Evolutionary conservation across 2,329 filamentous ascomycete species (phyloP).

Genomic region (Arthroderma uncinatum): DNA sequence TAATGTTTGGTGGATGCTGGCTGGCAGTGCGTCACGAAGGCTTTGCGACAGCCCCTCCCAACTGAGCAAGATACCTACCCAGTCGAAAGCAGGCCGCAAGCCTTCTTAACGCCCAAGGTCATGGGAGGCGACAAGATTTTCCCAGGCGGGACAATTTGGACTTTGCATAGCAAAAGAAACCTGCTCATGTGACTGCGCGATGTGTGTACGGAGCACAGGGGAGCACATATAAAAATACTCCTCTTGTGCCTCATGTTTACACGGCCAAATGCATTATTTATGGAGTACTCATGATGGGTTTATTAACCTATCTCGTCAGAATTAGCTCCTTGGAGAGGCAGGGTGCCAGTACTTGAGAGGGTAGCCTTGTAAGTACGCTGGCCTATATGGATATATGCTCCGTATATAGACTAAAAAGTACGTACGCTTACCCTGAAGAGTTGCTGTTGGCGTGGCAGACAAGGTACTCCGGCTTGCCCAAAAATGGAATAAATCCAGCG

Average conservation of each 20-base stretch:
- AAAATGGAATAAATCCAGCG: conserved; percentile 2
- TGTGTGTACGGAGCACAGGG: not conserved
- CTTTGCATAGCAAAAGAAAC: not conserved
- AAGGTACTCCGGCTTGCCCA: conserved; percentile 4
- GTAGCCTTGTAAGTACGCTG: too few species aligned
- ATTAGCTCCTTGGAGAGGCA: too few species aligned
- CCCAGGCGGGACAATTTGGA: not conserved
- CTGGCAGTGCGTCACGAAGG: not conserved
- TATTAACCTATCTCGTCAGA: too few species aligned
- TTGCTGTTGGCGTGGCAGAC: not conserved
- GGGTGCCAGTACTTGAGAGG: too few species aligned
- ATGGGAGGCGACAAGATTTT: not conserved
- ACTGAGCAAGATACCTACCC: not conserved
- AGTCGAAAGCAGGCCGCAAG: not conserved
- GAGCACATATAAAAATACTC: not conserved
- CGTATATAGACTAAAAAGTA: too few species aligned
- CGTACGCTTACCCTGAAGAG: not conserved
- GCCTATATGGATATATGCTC: too few species aligned
- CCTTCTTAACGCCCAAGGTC: not conserved
- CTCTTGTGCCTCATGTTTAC: not conserved
- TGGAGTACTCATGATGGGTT: too few species aligned
- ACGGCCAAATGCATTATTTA: too few species aligned
- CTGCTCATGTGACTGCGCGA: not conserved
- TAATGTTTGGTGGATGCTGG: not conserved
- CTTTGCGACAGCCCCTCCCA: not conserved